Evolutionary conservation across 2,329 filamentous ascomycete genomes (phyloP).

Genomic region (Alternaria longipes): DNA sequence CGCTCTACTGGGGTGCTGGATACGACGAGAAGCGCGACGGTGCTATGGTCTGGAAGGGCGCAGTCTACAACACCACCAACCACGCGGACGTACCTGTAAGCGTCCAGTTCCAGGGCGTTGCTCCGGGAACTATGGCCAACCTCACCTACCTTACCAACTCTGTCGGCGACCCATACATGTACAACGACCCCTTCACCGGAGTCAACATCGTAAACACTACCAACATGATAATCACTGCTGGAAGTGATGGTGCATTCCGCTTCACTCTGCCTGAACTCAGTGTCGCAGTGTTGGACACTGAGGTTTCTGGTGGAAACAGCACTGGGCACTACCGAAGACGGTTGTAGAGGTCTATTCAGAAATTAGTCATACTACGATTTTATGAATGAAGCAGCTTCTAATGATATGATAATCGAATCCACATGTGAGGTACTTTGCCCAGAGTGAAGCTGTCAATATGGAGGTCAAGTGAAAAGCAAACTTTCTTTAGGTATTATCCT

Average conservation of each 20-base stretch:
- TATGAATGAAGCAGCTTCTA: background rate
- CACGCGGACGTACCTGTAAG: constrained; percentile 30
- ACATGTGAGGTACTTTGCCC: background rate
- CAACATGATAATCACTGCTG: constrained; percentile 35
- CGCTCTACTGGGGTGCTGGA: constrained; percentile 59
- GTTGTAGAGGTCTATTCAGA: background rate
- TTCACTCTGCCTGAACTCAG: constrained; percentile 65
- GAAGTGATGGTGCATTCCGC: constrained; percentile 58
- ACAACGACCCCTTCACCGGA: constrained; percentile 59
- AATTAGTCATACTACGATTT: background rate
- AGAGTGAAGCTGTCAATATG: background rate
- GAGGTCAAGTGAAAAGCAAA: background rate
- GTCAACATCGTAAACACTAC: constrained; percentile 51
- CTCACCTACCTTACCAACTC: constrained; percentile 58
- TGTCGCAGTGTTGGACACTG: constrained; percentile 63
- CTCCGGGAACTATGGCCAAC: constrained; percentile 35
- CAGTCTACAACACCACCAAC: constrained; percentile 60
- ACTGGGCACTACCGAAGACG: background rate
- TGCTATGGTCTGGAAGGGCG: constrained; percentile 57
- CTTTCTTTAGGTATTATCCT: background rate
- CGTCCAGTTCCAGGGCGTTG: constrained; percentile 42
- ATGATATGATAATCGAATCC: background rate
- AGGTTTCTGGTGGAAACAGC: constrained; percentile 11
- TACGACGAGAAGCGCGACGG: constrained; percentile 39
- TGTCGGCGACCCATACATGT: constrained; percentile 49